phyloP scores from a whole-genome alignment of 106 monocot species.

The Dioscorea alata region DNA sequence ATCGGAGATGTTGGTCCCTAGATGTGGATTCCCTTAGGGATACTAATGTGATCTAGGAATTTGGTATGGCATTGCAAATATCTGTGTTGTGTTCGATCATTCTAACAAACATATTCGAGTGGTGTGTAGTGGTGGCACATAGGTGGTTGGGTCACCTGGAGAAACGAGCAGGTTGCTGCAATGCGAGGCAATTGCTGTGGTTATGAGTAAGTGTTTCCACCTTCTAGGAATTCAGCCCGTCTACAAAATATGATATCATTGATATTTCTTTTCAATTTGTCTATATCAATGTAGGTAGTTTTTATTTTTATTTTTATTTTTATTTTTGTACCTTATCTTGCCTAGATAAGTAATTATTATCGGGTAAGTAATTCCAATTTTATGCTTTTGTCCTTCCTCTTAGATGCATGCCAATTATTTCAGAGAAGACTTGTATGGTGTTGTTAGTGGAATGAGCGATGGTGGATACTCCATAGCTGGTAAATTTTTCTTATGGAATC shows the following conservation, averaged over 20 bases:
- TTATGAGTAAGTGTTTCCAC: conserved; percentile 78
- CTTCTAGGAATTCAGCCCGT: conserved; percentile 92
- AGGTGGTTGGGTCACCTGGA: conserved; percentile 78
- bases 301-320: too few relatives aligned
- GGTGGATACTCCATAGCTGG: conserved; percentile 99
- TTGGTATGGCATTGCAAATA: too few relatives aligned
- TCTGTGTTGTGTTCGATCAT: not conserved
- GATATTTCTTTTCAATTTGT: not conserved
- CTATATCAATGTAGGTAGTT: too few relatives aligned
- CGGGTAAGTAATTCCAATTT: not conserved
- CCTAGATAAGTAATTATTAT: too few relatives aligned
- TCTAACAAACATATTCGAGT: not conserved
- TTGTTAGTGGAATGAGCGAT: conserved; percentile 81
- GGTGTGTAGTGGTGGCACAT: not conserved
- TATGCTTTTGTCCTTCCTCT: conserved; percentile 17
- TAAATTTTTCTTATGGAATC: conserved; percentile 8
- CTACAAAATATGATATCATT: conserved; percentile 49
- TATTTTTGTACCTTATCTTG: too few relatives aligned
- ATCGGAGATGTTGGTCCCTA: too few relatives aligned
- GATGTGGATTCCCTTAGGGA: too few relatives aligned
- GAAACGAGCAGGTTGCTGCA: conserved; percentile 75
- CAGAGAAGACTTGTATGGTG: conserved; percentile 67
- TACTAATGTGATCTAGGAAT: too few relatives aligned
- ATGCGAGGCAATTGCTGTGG: conserved; percentile 83
- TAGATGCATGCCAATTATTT: conserved; percentile 99